These are phyloP conservation scores for Termitomyces sp. DNA, from an alignment of 768 basidiomycete genomes.

Conservation along the genomic window DNA sequence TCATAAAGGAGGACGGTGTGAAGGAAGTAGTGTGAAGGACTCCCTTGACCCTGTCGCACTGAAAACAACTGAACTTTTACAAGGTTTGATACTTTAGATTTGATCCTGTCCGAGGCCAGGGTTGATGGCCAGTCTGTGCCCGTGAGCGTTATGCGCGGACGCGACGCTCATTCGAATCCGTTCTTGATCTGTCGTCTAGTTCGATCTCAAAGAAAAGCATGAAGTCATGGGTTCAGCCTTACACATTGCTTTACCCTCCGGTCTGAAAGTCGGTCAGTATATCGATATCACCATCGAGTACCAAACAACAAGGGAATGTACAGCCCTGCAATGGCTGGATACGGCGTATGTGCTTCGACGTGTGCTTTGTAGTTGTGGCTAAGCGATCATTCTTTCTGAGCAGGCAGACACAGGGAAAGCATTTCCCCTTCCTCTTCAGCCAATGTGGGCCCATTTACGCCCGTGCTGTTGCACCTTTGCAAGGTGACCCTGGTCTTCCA, in stretches of 20 bases:
- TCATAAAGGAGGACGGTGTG: conserved; percentile 51
- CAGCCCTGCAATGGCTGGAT: conserved; percentile 84
- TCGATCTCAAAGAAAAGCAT: conserved; percentile 53
- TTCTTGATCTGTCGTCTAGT: conserved; percentile 32
- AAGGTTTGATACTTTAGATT: conserved; percentile 73
- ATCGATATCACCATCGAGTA: conserved; percentile 63
- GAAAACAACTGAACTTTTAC: neutral
- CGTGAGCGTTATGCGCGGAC: conserved; percentile 32
- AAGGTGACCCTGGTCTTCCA: conserved; percentile 43
- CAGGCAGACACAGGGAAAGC: conserved; percentile 84
- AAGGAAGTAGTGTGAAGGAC: conserved; percentile 55
- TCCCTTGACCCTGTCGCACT: neutral
- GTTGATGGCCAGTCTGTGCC: conserved; percentile 46
- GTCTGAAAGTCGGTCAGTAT: conserved; percentile 39
- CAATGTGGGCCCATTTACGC: conserved; percentile 93
- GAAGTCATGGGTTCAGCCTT: conserved; percentile 80
- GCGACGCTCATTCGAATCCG: neutral
- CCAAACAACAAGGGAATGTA: conserved; percentile 67
- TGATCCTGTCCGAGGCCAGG: conserved; percentile 56
- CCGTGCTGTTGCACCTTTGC: conserved; percentile 73
- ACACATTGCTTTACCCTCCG: conserved; percentile 49
- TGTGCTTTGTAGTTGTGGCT: neutral
- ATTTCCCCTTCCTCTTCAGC: conserved; percentile 84
- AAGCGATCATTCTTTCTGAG: neutral
- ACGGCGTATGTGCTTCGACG: conserved; percentile 52